Percentiles rank a stretch among this genome's conserved stretches.
phyloP scores from a whole-genome alignment of 176 grass and related monocot species.

The Oryza brachyantha region DNA sequence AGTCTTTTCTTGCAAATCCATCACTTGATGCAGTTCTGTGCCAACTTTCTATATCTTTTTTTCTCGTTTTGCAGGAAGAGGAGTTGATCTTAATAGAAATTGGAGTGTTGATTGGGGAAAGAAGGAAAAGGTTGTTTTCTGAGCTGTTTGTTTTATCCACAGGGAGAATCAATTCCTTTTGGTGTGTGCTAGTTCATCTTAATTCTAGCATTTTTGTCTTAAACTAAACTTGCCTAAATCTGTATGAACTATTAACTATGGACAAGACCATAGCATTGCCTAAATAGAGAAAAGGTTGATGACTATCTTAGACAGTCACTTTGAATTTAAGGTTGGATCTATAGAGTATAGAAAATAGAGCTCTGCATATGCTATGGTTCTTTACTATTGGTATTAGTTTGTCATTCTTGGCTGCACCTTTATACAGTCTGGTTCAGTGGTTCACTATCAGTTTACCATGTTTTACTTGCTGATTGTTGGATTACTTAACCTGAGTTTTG shows the following conservation, averaged over 20 bases:
- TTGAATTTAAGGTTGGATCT: background rate
- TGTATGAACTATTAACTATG: background rate
- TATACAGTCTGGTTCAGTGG: background rate
- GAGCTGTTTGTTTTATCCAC: background rate
- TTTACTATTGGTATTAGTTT: background rate
- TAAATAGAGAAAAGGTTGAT: background rate
- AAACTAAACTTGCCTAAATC: background rate
- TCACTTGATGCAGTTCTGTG: background rate
- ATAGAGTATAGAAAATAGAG: background rate
- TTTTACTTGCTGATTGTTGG: conserved; percentile 17
- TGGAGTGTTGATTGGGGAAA: conserved; percentile 99
- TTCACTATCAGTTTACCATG: conserved; percentile 6
- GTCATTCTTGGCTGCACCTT: background rate
- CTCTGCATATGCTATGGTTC: background rate
- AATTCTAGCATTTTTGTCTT: conserved; percentile 10
- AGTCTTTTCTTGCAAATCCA: conserved; percentile 4
- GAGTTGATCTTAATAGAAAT: conserved; percentile 98
- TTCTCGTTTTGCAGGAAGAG: conserved; percentile 67
- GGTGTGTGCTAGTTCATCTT: background rate
- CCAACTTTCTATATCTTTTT: background rate
- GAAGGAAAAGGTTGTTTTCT: conserved; percentile 82
- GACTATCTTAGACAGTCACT: background rate
- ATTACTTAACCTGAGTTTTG: background rate
- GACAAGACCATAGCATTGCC: background rate
- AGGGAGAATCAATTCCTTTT: background rate